A percentile compares a stretch with the other conserved stretches of the same genome.
Conservation (phyloP, 257 asterid genomes). For the Ligustrum vulgare region DNA sequence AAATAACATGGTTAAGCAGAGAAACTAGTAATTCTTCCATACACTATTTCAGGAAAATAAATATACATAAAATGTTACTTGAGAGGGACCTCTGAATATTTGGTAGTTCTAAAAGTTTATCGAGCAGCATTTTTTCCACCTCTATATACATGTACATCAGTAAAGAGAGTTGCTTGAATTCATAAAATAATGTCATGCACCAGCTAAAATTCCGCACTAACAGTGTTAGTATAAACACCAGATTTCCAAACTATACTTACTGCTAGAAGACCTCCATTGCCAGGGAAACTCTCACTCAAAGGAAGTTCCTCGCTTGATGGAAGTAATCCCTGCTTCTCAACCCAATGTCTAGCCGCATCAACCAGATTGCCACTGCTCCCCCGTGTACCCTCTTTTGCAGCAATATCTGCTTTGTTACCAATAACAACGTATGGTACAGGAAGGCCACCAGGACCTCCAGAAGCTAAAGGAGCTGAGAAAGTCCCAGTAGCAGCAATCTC, state of each 20-base stretch:
- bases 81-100: background rate
- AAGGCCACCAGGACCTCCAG: slow-evolving; percentile 96
- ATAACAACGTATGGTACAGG: slow-evolving; percentile 92
- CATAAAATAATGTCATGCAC: background rate
- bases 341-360: slow-evolving; percentile 98
- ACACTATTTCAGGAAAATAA: background rate
- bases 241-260: slow-evolving; percentile 47
- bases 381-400: slow-evolving; percentile 64
- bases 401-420: slow-evolving; percentile 88
- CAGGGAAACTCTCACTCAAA: slow-evolving; percentile 80
- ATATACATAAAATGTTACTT: background rate
- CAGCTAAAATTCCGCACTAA: background rate
- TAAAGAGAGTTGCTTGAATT: background rate
- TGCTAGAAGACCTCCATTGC: slow-evolving; percentile 79
- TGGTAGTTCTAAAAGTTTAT: background rate
- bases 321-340: slow-evolving; percentile 94
- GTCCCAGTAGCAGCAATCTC: slow-evolving; percentile 86
- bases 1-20: background rate
- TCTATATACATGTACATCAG: background rate
- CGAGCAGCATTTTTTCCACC: background rate
- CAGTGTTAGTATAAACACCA: background rate
- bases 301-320: slow-evolving; percentile 91
- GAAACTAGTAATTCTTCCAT: background rate
- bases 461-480: slow-evolving; percentile 90
- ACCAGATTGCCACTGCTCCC: slow-evolving; percentile 97